These are phyloP conservation scores for Primulina tabacum DNA, from an alignment of 257 asterid genomes.

Conservation along the genomic window DNA sequence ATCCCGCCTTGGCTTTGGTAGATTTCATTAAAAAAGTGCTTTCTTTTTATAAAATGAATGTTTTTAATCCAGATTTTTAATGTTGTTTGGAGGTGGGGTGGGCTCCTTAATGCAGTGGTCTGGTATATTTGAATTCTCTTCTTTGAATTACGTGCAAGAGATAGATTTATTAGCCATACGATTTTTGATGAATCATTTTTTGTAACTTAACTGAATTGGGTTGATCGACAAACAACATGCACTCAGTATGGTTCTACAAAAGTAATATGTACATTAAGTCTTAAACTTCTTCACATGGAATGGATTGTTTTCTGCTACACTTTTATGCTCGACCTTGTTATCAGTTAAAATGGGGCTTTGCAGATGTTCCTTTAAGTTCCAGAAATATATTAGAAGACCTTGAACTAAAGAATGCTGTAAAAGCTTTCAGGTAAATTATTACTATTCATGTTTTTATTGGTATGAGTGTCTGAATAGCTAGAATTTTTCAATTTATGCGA, in stretches of 20 bases:
- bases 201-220: neutral
- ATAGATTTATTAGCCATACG: neutral
- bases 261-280: neutral
- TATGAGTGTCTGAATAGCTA: neutral
- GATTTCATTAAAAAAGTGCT: neutral
- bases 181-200: neutral
- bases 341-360: constrained; percentile 25
- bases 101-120: neutral
- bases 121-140: neutral
- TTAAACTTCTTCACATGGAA: neutral
- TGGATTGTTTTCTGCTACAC: constrained; percentile 3
- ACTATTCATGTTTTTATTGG: neutral
- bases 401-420: constrained; percentile 84
- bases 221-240: neutral
- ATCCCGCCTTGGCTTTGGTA: neutral
- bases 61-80: neutral
- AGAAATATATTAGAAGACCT: constrained; percentile 84
- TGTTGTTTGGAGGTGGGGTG: neutral
- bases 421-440: constrained; percentile 60
- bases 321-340: constrained; percentile 18
- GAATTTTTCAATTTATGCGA: neutral
- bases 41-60: neutral
- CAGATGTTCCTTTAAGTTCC: constrained; percentile 75
- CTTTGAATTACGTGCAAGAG: neutral
- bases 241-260: neutral